Evolutionary conservation across 139 green algal genomes (phyloP).

Genomic region (Picocystis salinarum): DNA sequence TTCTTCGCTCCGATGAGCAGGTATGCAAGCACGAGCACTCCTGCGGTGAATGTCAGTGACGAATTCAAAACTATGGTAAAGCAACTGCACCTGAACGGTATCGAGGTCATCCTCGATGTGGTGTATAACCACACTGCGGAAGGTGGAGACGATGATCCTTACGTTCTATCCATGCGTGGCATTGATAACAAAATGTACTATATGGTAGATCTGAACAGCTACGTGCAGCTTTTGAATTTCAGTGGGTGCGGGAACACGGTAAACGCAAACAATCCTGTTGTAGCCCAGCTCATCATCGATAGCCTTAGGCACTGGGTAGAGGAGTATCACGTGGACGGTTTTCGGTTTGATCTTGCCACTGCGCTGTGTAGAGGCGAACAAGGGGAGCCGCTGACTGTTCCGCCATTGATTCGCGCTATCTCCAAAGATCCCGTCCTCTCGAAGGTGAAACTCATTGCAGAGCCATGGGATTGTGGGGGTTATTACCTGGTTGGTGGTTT

Average conservation of each 20-base stretch:
- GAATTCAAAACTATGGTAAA: conserved; percentile 87
- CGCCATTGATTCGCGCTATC: conserved; percentile 65
- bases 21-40: conserved; percentile 29
- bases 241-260: conserved; percentile 77
- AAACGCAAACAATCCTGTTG: conserved; percentile 63
- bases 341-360: conserved; percentile 86
- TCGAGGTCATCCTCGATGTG: conserved; percentile 83
- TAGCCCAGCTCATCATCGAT: conserved; percentile 56
- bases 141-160: conserved; percentile 55
- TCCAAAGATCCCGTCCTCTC: conserved; percentile 57
- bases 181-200: conserved; percentile 67
- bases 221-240: conserved; percentile 66
- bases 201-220: conserved; percentile 34
- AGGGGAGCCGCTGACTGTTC: conserved; percentile 47
- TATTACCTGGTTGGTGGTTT: conserved; percentile 80
- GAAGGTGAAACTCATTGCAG: conserved; percentile 68
- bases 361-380: conserved; percentile 57
- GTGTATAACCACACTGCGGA: conserved; percentile 91
- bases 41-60: conserved; percentile 28
- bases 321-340: conserved; percentile 85
- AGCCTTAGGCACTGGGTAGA: conserved; percentile 52
- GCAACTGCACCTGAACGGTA: conserved; percentile 1
- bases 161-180: conserved; percentile 46
- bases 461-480: conserved; percentile 73
- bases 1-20: conserved; percentile 72